Base-by-base conservation (phyloP, 805 yeast species). In the Yamadazyma philogaea region DNA sequence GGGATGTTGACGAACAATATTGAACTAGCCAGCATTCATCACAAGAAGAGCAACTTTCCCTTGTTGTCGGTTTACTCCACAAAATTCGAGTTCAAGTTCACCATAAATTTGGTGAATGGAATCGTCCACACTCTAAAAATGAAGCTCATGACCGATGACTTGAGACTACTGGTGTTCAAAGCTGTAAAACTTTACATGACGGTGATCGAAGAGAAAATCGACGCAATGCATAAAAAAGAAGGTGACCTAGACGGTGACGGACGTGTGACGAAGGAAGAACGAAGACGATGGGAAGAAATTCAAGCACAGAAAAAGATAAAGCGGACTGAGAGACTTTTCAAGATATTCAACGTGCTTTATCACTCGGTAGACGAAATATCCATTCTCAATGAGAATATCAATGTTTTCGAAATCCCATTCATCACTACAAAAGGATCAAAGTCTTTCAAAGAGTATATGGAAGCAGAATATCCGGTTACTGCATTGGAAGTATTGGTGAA, bases 351-450 rank as follows among this genome's bases (percentile, higher is more conserved):
- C 28, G 50, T 46, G n/a, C 30, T 64, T 1, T 58, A 61, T 43
- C 33, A 51, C 7, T 43, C 54, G 1, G 34, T 66, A 4, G 47
- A 55, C 6, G 63, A 63, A 26, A 34, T 62, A 2, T 53, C 63
- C 6, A 17, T 66, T 6, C 57, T 60, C 32, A 40, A 60, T 8
- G 65, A 63, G 41, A 62, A 61, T 39, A 41, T 54, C 7, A 40
- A 43, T 10, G 30, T 66, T 3, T 34, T 43, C 14, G 66, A 62
- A 12, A 54, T 66, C 14, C 72, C 72, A 1, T 61, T 64, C 39
- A 53, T 60, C 1, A 55, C 63, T 10, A 47, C 60, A 10, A 42
- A 45, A 7, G 52, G 53, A 26, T 56, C 55, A 33, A 52, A 50
- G 18, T 35, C 54, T 6, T 52, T 63, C 18, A 40, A 40, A 3